Conservation (phyloP, 148 eudicot species). For the Amaranthus cruentus region DNA sequence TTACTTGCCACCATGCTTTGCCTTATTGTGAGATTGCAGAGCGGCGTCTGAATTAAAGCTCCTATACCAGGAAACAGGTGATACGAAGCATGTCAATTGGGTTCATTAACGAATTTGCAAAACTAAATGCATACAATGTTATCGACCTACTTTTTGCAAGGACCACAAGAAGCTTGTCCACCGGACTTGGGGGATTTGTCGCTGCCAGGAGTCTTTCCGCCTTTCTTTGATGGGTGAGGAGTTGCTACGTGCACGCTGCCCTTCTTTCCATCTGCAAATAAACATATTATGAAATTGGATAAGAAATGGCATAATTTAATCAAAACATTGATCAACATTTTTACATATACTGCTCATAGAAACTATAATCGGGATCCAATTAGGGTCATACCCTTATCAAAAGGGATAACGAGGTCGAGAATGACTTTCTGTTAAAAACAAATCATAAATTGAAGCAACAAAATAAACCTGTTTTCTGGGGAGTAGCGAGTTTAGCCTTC, state of each 20-base stretch:
- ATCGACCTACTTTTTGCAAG: constrained; percentile 40
- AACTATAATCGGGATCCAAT: no score
- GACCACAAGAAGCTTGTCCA: constrained; percentile 30
- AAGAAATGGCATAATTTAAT: no score
- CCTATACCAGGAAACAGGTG: constrained; percentile 34
- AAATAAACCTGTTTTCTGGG: constrained; percentile 51
- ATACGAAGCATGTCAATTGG: neutral
- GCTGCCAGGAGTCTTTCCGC: constrained; percentile 36
- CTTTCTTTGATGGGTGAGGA: constrained; percentile 47
- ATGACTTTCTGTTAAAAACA: no score
- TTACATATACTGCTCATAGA: no score
- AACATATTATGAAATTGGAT: neutral
- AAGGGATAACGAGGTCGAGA: no score
- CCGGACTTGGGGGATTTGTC: constrained; percentile 48
- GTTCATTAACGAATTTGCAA: no score
- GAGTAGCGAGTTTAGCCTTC: constrained; percentile 46
- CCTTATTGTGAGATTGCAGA: constrained; percentile 44
- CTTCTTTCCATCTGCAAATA: constrained; percentile 43
- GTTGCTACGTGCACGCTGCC: constrained; percentile 38
- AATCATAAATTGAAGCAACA: no score
- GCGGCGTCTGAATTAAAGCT: constrained; percentile 38
- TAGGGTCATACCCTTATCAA: no score
- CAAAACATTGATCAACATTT: no score
- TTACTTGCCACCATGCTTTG: constrained; percentile 48
- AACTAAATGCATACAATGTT: neutral